A percentile compares a stretch with the other conserved stretches of the same genome.
phyloP scores from a whole-genome alignment of 129 eudicot genomes.

The Ambrosia trifida region DNA sequence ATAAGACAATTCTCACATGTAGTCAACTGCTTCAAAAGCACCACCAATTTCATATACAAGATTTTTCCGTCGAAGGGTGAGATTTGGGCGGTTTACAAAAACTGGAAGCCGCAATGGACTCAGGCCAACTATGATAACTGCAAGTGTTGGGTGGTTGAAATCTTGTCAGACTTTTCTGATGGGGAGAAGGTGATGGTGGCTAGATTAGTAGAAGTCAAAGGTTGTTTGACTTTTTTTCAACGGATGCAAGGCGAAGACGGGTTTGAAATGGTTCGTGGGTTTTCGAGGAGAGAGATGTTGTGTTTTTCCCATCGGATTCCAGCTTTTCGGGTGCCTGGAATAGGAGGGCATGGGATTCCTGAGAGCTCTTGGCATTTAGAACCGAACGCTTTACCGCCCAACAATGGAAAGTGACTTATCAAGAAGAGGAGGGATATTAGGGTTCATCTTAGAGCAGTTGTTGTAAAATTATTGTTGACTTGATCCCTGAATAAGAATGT shows the following conservation, averaged over 20 bases:
- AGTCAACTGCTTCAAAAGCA: slow-evolving; percentile 45
- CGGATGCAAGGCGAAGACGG: slow-evolving; percentile 49
- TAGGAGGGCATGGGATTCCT: slow-evolving; percentile 57
- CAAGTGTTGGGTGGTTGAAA: slow-evolving; percentile 50
- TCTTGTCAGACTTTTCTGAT: slow-evolving; percentile 53
- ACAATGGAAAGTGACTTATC: slow-evolving; percentile 33
- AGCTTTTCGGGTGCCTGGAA: slow-evolving; percentile 62
- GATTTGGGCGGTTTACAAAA: slow-evolving; percentile 65
- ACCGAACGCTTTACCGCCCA: slow-evolving; percentile 60
- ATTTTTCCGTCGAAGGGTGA: slow-evolving; percentile 61
- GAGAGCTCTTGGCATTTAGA: slow-evolving; percentile 74
- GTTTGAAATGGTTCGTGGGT: slow-evolving; percentile 50
- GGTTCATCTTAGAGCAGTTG: slow-evolving; percentile 15
- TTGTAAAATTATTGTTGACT: slow-evolving; percentile 22
- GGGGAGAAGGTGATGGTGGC: slow-evolving; percentile 46
- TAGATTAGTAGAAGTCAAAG: slow-evolving; percentile 55
- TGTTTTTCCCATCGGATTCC: slow-evolving; percentile 63
- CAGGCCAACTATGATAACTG: slow-evolving; percentile 29
- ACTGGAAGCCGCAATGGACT: slow-evolving; percentile 49
- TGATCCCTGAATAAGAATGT: slow-evolving; percentile 25
- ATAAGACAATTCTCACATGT: slow-evolving; percentile 47
- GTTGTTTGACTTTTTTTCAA: slow-evolving; percentile 60
- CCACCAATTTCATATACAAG: slow-evolving; percentile 35
- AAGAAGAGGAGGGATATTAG: slow-evolving; percentile 14
- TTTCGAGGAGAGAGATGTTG: slow-evolving; percentile 53